Evolutionary conservation across 2,329 filamentous ascomycete species (phyloP).

Genomic region (Aspergillus pseudoterreus): DNA sequence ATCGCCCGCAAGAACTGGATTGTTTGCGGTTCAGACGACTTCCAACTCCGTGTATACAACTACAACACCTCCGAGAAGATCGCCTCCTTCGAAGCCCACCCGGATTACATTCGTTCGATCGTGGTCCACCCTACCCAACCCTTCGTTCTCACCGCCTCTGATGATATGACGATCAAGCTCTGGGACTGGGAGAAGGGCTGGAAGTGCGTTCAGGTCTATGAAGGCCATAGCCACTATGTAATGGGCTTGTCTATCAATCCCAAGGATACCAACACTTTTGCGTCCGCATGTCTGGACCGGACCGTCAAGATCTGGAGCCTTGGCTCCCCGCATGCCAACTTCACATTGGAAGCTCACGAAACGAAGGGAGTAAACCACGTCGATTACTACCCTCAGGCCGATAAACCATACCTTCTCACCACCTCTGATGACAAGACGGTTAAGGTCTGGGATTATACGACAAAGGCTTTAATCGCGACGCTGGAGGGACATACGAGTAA

Average conservation of each 20-base stretch:
- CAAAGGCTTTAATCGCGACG: constrained; percentile 93
- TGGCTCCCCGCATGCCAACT: constrained; percentile 89
- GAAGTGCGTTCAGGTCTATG: constrained; percentile 97
- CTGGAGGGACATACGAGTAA: constrained; percentile 97
- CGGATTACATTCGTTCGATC: constrained; percentile 97
- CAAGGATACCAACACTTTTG: constrained; percentile 90
- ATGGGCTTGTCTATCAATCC: constrained; percentile 97
- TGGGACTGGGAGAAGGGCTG: constrained; percentile 99
- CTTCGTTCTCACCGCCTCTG: constrained; percentile 90
- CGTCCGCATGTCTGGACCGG: constrained; percentile 89
- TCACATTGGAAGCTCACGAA: constrained; percentile 94
- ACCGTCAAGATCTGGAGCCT: constrained; percentile 98
- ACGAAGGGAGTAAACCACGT: constrained; percentile 98
- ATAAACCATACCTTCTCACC: constrained; percentile 83
- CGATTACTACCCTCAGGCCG: constrained; percentile 71
- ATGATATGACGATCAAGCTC: constrained; percentile 98
- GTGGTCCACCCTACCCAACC: constrained; percentile 92
- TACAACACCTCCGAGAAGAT: constrained; percentile 99
- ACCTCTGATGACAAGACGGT: constrained; percentile 95
- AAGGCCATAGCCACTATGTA: constrained; percentile 94
- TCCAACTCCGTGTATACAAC: constrained; percentile 87
- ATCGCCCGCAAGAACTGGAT: constrained; percentile 99
- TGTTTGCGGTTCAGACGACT: constrained; percentile 91
- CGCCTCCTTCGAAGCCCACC: constrained; percentile 92
- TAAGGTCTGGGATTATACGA: constrained; percentile 99